These are phyloP conservation scores for Wickerhamomyces tratensis DNA, from an alignment of 805 yeast species.

Conservation along the genomic window DNA sequence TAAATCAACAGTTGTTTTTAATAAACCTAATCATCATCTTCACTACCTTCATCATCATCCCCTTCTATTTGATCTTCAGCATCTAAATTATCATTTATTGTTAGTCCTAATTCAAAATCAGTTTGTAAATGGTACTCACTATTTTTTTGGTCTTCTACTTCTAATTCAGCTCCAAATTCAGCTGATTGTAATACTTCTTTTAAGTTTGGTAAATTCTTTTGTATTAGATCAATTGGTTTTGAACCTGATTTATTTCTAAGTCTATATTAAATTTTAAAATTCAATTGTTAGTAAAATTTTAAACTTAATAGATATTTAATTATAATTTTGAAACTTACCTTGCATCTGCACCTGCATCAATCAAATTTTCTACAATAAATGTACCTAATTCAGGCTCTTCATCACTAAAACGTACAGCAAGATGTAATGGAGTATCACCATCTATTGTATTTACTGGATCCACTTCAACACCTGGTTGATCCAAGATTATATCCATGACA, in stretches of 20 bases:
- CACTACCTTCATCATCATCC: slow-evolving; percentile 26
- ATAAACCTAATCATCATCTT: slow-evolving; percentile 10
- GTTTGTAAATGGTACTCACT: slow-evolving; percentile 14
- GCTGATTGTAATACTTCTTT: slow-evolving; percentile 68
- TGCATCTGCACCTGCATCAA: slow-evolving; percentile 91
- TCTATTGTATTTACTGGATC: slow-evolving; percentile 66
- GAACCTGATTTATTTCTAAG: slow-evolving; percentile 50
- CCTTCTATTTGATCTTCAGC: slow-evolving; percentile 22
- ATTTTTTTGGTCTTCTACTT: slow-evolving; percentile 24
- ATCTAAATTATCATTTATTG: slow-evolving; percentile 9
- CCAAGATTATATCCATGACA: slow-evolving; percentile 70
- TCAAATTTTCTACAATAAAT: slow-evolving; percentile 65
- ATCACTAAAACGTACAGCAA: slow-evolving; percentile 66
- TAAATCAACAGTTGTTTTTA: too few relatives aligned
- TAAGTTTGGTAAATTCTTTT: slow-evolving; percentile 44
- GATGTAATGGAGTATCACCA: slow-evolving; percentile 85
- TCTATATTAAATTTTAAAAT: slow-evolving; percentile 6
- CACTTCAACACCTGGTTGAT: slow-evolving; percentile 83
- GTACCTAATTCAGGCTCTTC: slow-evolving; percentile 82
- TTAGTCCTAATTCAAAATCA: slow-evolving; percentile 5
- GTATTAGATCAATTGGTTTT: slow-evolving; percentile 66
- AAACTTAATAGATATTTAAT: slow-evolving; percentile 16
- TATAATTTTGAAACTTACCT: slow-evolving; percentile 10
- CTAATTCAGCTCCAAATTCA: slow-evolving; percentile 52
- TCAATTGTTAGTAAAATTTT: slow-evolving; percentile 9